Base-by-base conservation (phyloP, 108 stramenopile genomes). In the Nitzschia inconspicua region DNA sequence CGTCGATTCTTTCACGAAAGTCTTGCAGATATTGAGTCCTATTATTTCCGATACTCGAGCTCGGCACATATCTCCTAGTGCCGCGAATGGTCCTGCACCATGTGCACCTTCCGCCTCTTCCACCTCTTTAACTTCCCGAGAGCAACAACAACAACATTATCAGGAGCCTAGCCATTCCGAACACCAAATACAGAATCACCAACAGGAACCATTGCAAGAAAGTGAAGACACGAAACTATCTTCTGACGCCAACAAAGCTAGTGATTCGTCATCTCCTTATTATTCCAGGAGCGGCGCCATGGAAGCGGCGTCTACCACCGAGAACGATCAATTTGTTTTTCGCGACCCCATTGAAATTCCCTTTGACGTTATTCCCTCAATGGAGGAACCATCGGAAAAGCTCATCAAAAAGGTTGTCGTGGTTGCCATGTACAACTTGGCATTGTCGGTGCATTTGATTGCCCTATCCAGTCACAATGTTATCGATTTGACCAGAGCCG, bases 291-390 rank as follows among this genome's bases (percentile, higher is more conserved):
- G 10, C 47, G 13, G 20, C 16, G 47, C 14, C 11, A 39, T n/a
- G n/a, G 37, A 11, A 47, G 20, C 47, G 19, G 18, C n/a, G 18
- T 18, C 20, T 11, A 52, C 24, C 24, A 58, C 40, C 16, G 19
- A 9, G 27, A 58, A 9, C 10, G 40, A 40, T 7, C 27, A 27
- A 19, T 65, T 49, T 55, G 36, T 65, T 8, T 65, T 46, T 56
- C 52, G 47, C 2, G 64, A 65, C 28, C 53, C 52, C 7, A 52
- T 65, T 20, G 64, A 65, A 32, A 65, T 65, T 43, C 64, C 64
- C 3, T 41, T 40, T 5, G 42, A 34, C 14, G 42, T 30, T 24
- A 44, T 65, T 4, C 40, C 29, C 11, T 31, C 27, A 22, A 22
- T 11, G 11, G 11, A 23, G 7, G 14, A 23, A 11, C n/a, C 24